Evolutionary conservation across 768 basidiomycete genomes (phyloP), one percentile per base, ranked within the genome.

Genomic region (Russula vinacea): DNA sequence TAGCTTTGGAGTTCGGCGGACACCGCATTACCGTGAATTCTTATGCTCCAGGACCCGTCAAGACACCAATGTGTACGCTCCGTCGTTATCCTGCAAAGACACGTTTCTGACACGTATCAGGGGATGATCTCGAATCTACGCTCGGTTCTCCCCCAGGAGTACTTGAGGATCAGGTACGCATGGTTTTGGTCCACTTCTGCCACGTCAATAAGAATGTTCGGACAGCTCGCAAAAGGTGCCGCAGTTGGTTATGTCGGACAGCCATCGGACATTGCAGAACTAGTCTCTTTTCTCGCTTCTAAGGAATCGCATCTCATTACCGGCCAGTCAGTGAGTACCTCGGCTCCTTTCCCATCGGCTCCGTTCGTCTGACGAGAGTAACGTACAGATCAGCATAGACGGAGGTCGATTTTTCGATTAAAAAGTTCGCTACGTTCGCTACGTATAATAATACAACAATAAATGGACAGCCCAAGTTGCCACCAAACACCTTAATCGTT

Each of bases 251-350:
- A 62, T 24, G 62, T 72, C 56, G 70, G 71, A 19, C 65, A 59
- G 9, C 63, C 74, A 0, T 50, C 64, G 8, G 70, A 76, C 45
- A 64, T 76, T 35, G 73, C 75, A 1, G 58, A 57, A 10, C 35
- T 76, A 5, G 75, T 76, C 1, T 72, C 74, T 9, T 76, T 74
- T 68, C 68, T 76, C 33, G 75, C 73, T 7, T 71, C 73, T 11
- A 68, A 71, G 47, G 69, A 73, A n/a, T 70, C 75, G 3, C 44
- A 58, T 13, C 74, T 71, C 49, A 71, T 75, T 10, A 75, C 75
- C 0, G 75, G 75, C 9, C 67, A 67, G 11, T 39, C 67, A 14
- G 67, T 68, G 57, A 52, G 67, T 35, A 45, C 26, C 45, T 57
- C 56, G 14, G 26, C 33, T 35, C 54, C n/a, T 39, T 16, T 26